Evolutionary conservation across 163 green algal genomes (phyloP).

Genomic region (Volvox carteri): DNA sequence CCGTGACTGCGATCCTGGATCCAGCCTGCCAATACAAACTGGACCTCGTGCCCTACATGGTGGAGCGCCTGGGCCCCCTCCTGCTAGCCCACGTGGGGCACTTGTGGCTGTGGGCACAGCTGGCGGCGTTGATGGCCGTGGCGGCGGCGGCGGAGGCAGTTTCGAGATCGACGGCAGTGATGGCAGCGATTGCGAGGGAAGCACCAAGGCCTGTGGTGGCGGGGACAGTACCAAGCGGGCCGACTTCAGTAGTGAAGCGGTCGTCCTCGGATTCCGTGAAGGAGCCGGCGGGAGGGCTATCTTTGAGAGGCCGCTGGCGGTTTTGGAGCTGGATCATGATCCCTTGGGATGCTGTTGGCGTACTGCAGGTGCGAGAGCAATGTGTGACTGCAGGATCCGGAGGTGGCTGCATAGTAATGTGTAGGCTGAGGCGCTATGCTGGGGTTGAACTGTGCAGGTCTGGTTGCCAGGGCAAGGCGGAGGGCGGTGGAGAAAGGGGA

Average conservation of each 20-base stretch:
- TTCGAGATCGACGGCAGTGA: neutral
- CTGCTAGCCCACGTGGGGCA: slow-evolving; percentile 11
- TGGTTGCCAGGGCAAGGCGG: neutral
- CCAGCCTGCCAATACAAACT: slow-evolving; percentile 11
- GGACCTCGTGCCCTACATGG: slow-evolving; percentile 23
- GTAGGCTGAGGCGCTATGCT: neutral
- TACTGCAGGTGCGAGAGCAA: neutral
- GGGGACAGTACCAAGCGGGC: neutral
- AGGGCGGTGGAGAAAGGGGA: neutral
- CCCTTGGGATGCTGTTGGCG: neutral
- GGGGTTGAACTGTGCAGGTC: neutral
- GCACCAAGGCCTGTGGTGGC: no score
- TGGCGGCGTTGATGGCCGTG: slow-evolving; percentile 5
- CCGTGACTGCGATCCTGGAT: slow-evolving; percentile 8
- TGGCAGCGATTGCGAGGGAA: no score
- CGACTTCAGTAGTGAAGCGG: neutral
- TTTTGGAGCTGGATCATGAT: neutral
- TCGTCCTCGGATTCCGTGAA: no score
- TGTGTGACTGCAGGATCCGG: neutral
- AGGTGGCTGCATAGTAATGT: neutral
- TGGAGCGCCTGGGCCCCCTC: neutral
- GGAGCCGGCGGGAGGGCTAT: no score
- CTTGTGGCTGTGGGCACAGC: slow-evolving; percentile 34
- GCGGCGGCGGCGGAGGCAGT: neutral
- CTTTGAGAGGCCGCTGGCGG: neutral